These are phyloP conservation scores for Teunomyces tritomae DNA, from an alignment of 805 yeast genomes.

Conservation along the genomic window DNA sequence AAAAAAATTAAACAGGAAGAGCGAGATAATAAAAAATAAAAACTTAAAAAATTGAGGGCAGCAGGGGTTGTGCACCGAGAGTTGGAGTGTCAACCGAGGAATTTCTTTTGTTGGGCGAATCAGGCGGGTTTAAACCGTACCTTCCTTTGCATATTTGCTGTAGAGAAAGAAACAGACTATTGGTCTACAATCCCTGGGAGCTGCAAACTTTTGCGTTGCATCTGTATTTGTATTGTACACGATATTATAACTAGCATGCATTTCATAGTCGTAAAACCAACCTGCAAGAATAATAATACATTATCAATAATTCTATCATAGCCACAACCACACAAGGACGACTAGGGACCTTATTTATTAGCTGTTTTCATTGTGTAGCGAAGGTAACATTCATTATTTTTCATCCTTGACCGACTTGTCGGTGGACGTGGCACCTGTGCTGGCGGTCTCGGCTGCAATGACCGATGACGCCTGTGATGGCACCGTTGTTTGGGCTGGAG, in stretches of 20 bases:
- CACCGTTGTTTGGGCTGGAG: background rate
- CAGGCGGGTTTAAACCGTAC: background rate
- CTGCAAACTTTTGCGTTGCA: background rate
- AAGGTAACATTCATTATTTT: background rate
- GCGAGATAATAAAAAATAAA: background rate
- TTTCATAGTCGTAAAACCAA: background rate
- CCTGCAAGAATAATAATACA: slow-evolving; percentile 2
- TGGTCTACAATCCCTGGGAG: background rate
- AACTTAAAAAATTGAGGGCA: background rate
- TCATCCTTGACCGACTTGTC: slow-evolving; percentile 1
- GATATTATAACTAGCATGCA: background rate
- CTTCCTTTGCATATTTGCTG: background rate
- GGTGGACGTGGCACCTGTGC: slow-evolving; percentile 1
- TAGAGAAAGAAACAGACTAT: background rate
- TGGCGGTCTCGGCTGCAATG: background rate
- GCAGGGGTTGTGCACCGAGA: background rate
- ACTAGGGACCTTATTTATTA: background rate
- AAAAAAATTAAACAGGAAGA: background rate
- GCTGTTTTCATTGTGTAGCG: background rate
- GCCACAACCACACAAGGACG: slow-evolving; percentile 1
- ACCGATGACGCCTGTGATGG: background rate
- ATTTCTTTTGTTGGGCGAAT: background rate
- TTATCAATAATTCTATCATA: slow-evolving; percentile 1
- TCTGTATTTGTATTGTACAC: background rate
- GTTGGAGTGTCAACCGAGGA: background rate